Evolutionary conservation across 1,284 basidiomycete genomes (phyloP).

Genomic region (Sporisorium sorghi): DNA sequence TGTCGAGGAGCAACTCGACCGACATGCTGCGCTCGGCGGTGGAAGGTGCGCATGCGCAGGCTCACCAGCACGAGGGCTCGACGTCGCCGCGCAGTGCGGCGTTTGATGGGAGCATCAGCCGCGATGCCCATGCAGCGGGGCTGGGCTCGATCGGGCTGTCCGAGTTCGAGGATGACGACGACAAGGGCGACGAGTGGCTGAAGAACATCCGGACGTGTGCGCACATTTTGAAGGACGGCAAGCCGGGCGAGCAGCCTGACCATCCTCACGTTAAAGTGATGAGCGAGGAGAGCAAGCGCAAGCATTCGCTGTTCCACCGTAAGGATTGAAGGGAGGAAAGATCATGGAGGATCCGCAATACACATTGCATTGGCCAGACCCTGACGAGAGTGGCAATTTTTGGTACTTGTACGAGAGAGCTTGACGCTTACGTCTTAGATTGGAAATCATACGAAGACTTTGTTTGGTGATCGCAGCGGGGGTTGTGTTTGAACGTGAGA

Average conservation of each 20-base stretch:
- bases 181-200: slow-evolving; percentile 70
- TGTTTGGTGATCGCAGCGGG: slow-evolving; percentile 8
- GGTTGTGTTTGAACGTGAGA: no score
- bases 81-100: slow-evolving; percentile 25
- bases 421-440: slow-evolving; percentile 8
- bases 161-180: slow-evolving; percentile 69
- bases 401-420: slow-evolving; percentile 11
- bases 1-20: slow-evolving; percentile 57
- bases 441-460: slow-evolving; percentile 12
- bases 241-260: slow-evolving; percentile 58
- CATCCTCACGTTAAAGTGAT: slow-evolving; percentile 64
- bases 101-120: slow-evolving; percentile 38
- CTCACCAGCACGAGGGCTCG: slow-evolving; percentile 20
- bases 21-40: slow-evolving; percentile 50
- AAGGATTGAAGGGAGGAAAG: slow-evolving; percentile 33
- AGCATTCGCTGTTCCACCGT: slow-evolving; percentile 62
- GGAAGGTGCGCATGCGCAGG: slow-evolving; percentile 35
- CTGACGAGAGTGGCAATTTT: no score
- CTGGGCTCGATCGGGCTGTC: slow-evolving; percentile 48
- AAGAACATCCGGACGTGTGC: slow-evolving; percentile 68
- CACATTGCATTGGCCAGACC: no score
- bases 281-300: slow-evolving; percentile 61
- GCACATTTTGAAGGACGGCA: slow-evolving; percentile 50
- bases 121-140: slow-evolving; percentile 47
- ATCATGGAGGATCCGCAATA: no score